Evolutionary conservation across 2,329 filamentous ascomycete species (phyloP), one percentile per base, ranked within the genome.

Genomic region (Penicillium sp.): DNA sequence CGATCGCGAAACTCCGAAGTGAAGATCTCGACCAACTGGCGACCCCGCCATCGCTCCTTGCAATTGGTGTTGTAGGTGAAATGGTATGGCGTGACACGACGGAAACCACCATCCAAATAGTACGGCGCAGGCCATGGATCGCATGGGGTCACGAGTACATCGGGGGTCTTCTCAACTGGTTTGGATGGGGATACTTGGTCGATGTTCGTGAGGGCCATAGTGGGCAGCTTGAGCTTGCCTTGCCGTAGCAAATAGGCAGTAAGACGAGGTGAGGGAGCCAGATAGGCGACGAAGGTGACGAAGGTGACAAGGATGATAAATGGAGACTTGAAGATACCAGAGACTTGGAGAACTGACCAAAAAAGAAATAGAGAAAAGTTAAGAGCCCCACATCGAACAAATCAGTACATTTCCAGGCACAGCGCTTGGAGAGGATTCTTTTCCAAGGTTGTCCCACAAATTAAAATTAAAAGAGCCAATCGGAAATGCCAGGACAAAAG

Each of bases 1-100:
- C 94, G 81, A 75, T 99, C 94, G 65, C 94, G 85, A 71, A 99
- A 99, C 74, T 99, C 94, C 70, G 88, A 87, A 43, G 87, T 82
- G 74, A 97, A 99, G 46, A 99, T 89, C 46, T 97, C 91, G 50
- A 96, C 80, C 45, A 99, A 78, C 58, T 84, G 82, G 37, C 90
- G 82, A 32, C 88, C 90, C 53, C 93, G 84, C 94, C 94, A 99
- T 73, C 94, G 83, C 76, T 96, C 84, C 76, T 97, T 99, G 22
- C 80, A 72, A 48, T 66, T 62, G 11, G 64, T 66, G 45, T 67
- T 73, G 35, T 70, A 73, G 45, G 65, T 65, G 50, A 69, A 67
- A 51, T 73, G 86, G 71, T 99, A 72, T 16, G 71, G 71, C 14
- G 64, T 66, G 3, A 71, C 63, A 32, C 68, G 62, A 38, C 68